phyloP scores from a whole-genome alignment of 2,329 filamentous ascomycete species.

The Arthroderma uncinatum region DNA sequence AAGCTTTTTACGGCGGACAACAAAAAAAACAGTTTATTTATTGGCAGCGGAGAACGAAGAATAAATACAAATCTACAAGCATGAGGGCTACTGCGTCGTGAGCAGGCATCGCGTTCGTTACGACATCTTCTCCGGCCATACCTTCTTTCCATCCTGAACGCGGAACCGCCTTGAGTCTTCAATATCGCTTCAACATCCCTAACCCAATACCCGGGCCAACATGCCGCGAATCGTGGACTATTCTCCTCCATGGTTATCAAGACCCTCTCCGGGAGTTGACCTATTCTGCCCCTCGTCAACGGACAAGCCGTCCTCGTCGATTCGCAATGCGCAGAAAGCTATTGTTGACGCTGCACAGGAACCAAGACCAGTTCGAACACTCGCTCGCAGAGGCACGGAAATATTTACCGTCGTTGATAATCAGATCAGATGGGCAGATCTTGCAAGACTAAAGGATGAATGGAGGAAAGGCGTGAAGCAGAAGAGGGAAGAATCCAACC shows the following conservation, averaged over 20 bases:
- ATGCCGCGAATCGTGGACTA: slow-evolving; percentile 85
- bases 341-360: slow-evolving; percentile 20
- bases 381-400: slow-evolving; percentile 74
- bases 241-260: slow-evolving; percentile 76
- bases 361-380: slow-evolving; percentile 45
- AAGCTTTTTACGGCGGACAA: not conserved
- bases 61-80: not conserved
- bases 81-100: not conserved
- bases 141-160: not conserved
- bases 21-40: not conserved
- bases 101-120: not conserved
- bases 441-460: slow-evolving; percentile 63
- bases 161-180: not conserved
- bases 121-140: not conserved
- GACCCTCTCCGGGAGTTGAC: slow-evolving; percentile 62
- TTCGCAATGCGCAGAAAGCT: slow-evolving; percentile 16
- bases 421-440: slow-evolving; percentile 83
- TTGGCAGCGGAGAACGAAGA: not conserved
- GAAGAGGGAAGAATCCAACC: slow-evolving; percentile 18
- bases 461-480: slow-evolving; percentile 34
- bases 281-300: slow-evolving; percentile 54
- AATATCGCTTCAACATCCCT: not conserved
- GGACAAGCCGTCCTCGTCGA: slow-evolving; percentile 22
- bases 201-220: slow-evolving; percentile 16
- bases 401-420: slow-evolving; percentile 80